Evolutionary conservation across 371 early-diverging fungal genomes (phyloP), one percentile per base, ranked within the genome.

Genomic region (Rhizopus delemar): DNA sequence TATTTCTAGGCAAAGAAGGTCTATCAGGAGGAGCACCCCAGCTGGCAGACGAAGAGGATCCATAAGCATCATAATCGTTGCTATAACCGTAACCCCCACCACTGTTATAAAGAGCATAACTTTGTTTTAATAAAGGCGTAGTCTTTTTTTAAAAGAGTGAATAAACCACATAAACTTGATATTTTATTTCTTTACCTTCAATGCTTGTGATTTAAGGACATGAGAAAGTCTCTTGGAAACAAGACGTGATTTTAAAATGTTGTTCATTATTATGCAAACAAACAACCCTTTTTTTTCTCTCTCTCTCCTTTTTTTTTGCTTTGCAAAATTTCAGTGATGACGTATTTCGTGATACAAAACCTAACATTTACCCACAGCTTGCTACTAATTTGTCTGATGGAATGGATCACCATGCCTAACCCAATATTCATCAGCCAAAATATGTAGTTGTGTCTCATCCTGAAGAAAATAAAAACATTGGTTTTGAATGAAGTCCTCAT

Each of bases 1-100:
- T 82, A 51, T 82, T 82, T 57, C 80, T 66, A 15, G 83, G 83
- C 35, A 82, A 61, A 15, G 74, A 70, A 62, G 70, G 71, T n/a
- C 75, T 71, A 41, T 71, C 73, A 41, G 48, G 41, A 41, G 65
- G 63, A 32, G 63, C 60, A 5, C 74, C 77, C 73, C 77, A 74
- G 29, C 58, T 38, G 3, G 69, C 57, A 13, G 53, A 53, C 12
- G 53, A 56, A 28, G 65, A 34, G 16, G 66, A 62, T 28, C 50
- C 50, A 8, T 63, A 49, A 22, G 63, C 57, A 46, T 75, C 79
- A 51, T 75, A 75, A 34, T 75, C 74, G 32, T 64, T 73, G 16
- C 68, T 69, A 41, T 64, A 59, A 29, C 50, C 48, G 45, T 80
- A 77, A 16, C 69, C 69, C 55, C 70, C 68, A 13, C 72, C 70